Conservation (phyloP, 345 rosid genomes). For the Populus alba region DNA sequence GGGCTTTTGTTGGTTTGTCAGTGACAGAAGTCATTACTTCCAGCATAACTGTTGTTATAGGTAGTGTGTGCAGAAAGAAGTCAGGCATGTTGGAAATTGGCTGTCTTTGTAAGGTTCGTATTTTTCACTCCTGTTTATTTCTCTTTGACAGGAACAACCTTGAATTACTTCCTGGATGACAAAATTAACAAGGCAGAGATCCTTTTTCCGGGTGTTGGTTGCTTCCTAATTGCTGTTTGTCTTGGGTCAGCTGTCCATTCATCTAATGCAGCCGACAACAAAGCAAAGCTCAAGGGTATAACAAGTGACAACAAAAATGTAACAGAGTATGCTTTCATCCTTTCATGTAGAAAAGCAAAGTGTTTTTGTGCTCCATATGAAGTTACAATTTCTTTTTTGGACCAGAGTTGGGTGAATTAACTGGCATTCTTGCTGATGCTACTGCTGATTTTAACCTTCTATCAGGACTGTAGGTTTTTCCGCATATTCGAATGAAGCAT, state of each 20-base stretch:
- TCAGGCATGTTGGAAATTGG: neutral
- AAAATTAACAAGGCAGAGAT: constrained; percentile 76
- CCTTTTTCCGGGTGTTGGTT: constrained; percentile 79
- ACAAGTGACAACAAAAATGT: constrained; percentile 26
- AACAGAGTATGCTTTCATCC: constrained; percentile 26
- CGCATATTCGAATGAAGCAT: constrained; percentile 16
- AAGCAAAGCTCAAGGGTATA: constrained; percentile 48
- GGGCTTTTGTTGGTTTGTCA: constrained; percentile 85
- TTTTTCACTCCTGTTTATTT: neutral
- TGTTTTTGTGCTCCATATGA: neutral
- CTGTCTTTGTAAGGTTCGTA: neutral
- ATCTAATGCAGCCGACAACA: constrained; percentile 75
- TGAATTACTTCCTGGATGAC: constrained; percentile 84
- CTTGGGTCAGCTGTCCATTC: constrained; percentile 77
- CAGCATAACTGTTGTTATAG: constrained; percentile 77
- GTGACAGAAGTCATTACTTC: constrained; percentile 69
- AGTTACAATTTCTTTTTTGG: neutral
- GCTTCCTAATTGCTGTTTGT: constrained; percentile 81
- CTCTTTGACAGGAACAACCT: constrained; percentile 61
- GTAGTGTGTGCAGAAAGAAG: constrained; percentile 19
- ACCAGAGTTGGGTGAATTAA: neutral
- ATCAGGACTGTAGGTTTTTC: constrained; percentile 31
- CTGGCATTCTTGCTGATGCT: neutral
- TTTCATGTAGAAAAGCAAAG: neutral
- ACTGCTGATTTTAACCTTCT: neutral